These are phyloP conservation scores for Thraustochytrium sp. DNA, from an alignment of 352 stramenopile genomes.

Conservation along the genomic window DNA sequence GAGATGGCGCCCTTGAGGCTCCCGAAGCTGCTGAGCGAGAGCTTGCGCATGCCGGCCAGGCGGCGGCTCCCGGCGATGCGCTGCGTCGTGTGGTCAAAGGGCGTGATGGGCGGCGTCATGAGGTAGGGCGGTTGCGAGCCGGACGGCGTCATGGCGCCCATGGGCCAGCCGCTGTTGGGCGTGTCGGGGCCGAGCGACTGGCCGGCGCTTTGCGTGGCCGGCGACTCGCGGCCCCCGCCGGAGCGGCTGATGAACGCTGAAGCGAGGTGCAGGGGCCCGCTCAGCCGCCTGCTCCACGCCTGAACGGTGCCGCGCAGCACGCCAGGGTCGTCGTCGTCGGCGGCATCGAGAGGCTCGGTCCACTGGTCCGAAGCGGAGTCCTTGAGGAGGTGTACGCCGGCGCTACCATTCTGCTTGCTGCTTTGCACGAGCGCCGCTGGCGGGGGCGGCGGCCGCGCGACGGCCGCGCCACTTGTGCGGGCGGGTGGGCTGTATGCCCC, in stretches of 20 bases:
- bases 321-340: too few species aligned
- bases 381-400: too few species aligned
- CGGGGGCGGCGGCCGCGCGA: too few species aligned
- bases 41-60: not conserved
- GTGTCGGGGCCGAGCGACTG: not conserved
- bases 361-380: too few species aligned
- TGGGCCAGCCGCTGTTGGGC: not conserved
- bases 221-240: not conserved
- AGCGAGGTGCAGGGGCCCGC: not conserved
- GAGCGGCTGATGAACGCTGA: not conserved
- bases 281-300: too few species aligned
- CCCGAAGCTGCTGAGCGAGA: constrained; percentile 30
- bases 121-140: not conserved
- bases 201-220: not conserved
- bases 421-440: too few species aligned
- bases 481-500: too few species aligned
- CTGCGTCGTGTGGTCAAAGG: not conserved
- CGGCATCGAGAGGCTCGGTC: too few species aligned
- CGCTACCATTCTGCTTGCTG: too few species aligned
- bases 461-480: too few species aligned
- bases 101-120: constrained; percentile 37
- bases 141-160: not conserved
- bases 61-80: not conserved
- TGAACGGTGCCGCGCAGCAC: not conserved
- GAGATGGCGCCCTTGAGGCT: constrained; percentile 21